Conservation (phyloP, 75 land plant genomes). For the Sequoiadendron giganteum region DNA sequence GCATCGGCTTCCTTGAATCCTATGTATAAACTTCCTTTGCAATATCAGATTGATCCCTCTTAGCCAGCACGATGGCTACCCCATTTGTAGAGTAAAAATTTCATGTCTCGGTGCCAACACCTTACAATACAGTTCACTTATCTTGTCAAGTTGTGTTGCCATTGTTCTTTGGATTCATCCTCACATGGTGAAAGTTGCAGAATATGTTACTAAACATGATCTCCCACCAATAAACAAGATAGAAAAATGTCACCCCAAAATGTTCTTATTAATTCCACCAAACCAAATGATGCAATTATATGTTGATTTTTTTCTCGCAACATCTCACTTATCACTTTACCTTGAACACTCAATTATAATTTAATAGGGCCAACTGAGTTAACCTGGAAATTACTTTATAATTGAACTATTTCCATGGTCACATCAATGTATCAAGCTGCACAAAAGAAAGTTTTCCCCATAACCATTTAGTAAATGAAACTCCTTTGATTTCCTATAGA, state of each 20-base stretch:
- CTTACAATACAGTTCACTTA: too few relatives aligned
- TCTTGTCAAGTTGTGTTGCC: too few relatives aligned
- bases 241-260: background rate
- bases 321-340: background rate
- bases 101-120: too few relatives aligned
- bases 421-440: background rate
- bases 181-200: too few relatives aligned
- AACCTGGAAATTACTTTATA: background rate
- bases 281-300: background rate
- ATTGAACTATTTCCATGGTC: background rate
- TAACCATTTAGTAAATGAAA: background rate
- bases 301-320: background rate
- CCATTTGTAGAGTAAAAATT: too few relatives aligned
- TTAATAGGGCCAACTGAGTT: background rate
- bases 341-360: background rate
- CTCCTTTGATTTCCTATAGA: background rate
- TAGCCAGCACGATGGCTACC: too few relatives aligned
- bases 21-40: too few relatives aligned
- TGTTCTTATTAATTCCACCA: background rate
- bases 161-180: too few relatives aligned
- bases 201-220: background rate
- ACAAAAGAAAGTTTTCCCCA: background rate
- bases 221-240: background rate
- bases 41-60: too few relatives aligned
- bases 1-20: too few relatives aligned